Conservation (phyloP, 2,329 filamentous ascomycete genomes). For the Nemania sp. region DNA sequence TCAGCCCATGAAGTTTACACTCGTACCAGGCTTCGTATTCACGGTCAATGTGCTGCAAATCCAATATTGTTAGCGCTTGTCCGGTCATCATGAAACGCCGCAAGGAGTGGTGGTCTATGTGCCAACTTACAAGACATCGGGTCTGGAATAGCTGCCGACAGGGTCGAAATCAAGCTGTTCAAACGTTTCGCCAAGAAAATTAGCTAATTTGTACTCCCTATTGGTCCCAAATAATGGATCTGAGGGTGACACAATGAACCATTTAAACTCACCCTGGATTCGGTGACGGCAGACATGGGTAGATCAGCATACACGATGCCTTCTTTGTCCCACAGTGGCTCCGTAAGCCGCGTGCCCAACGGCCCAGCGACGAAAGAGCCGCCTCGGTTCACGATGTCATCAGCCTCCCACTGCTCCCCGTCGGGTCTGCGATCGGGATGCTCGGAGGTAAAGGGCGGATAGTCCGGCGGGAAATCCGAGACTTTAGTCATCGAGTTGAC, state of each 20-base stretch:
- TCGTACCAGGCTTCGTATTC: constrained; percentile 50
- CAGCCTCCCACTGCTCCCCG: constrained; percentile 52
- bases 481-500: constrained; percentile 57
- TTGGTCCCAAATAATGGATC: background rate
- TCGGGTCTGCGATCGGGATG: constrained; percentile 55
- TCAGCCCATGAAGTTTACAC: constrained; percentile 45
- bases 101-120: too few species aligned
- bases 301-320: constrained; percentile 55
- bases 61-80: constrained; percentile 19
- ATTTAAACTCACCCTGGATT: constrained; percentile 51
- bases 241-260: background rate
- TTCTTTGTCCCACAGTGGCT: constrained; percentile 57
- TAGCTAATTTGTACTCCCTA: constrained; percentile 16
- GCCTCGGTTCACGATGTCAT: constrained; percentile 56
- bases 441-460: constrained; percentile 56
- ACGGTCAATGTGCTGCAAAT: constrained; percentile 45
- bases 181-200: background rate
- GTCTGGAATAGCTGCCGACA: constrained; percentile 56
- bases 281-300: constrained; percentile 51
- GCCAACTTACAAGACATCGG: constrained; percentile 56
- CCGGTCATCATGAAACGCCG: background rate
- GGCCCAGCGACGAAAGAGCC: constrained; percentile 57
- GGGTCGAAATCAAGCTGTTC: constrained; percentile 57
- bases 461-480: constrained; percentile 57
- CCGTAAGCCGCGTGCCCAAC: constrained; percentile 53